Percentiles rank a stretch among this genome's conserved stretches.
Conservation (phyloP, 2,329 filamentous ascomycete genomes). For the Byssothecium circinans region DNA sequence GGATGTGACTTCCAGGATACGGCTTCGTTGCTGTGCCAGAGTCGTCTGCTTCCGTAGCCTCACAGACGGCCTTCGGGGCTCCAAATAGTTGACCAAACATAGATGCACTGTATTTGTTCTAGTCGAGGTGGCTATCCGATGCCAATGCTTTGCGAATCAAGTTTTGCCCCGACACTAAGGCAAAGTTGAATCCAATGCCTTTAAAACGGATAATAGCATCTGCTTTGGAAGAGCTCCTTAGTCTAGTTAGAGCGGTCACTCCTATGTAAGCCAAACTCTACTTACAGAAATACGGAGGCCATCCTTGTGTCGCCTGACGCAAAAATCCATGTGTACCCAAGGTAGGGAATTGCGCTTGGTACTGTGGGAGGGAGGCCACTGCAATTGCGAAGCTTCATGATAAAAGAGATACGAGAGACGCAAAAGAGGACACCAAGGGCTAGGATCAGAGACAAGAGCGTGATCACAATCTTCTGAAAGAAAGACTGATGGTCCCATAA, state of each 20-base stretch:
- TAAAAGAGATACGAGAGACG: no score
- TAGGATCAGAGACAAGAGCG: no score
- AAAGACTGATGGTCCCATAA: no score
- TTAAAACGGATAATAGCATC: constrained; percentile 5
- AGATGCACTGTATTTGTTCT: constrained; percentile 5
- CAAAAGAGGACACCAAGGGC: no score
- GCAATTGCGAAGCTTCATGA: no score
- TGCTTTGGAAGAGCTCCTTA: neutral
- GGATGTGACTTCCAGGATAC: constrained; percentile 11
- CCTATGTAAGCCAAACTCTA: no score
- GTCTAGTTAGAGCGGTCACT: neutral
- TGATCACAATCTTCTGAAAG: no score
- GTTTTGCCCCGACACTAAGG: constrained; percentile 4
- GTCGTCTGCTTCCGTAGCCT: constrained; percentile 6
- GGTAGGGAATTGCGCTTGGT: no score
- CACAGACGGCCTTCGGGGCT: neutral
- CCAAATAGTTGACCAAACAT: constrained; percentile 8
- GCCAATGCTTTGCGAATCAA: constrained; percentile 9
- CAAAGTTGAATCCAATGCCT: constrained; percentile 13
- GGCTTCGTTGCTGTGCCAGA: constrained; percentile 13
- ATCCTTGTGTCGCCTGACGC: no score
- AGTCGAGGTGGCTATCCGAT: constrained; percentile 3
- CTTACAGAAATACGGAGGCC: no score
- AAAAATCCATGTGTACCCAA: no score
- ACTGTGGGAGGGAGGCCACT: no score